Evolutionary conservation across 768 basidiomycete species (phyloP).

Genomic region (Leccinum subgranulosum): DNA sequence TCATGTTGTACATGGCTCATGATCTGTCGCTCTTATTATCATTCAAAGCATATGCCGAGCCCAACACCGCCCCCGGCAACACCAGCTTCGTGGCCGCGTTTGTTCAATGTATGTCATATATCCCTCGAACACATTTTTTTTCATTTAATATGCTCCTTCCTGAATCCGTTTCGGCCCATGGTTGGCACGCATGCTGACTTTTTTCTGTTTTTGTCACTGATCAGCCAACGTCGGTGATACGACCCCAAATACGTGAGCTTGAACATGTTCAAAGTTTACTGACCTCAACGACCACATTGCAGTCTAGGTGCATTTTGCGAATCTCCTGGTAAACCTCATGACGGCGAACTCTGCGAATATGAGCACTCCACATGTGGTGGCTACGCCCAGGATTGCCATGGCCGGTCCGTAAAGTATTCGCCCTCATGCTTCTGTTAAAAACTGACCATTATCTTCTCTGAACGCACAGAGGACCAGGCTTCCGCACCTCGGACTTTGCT

Average conservation of each 20-base stretch:
- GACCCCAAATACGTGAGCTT: slow-evolving; percentile 71
- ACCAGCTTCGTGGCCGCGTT: slow-evolving; percentile 73
- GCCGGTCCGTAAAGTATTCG: slow-evolving; percentile 43
- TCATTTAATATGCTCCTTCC: not conserved
- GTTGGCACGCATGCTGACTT: not conserved
- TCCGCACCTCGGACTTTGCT: slow-evolving; percentile 70
- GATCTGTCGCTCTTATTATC: not conserved
- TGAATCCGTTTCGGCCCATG: not conserved
- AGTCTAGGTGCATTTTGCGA: slow-evolving; percentile 74
- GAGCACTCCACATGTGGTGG: slow-evolving; percentile 76
- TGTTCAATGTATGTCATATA: slow-evolving; percentile 54
- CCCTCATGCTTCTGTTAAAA: not conserved
- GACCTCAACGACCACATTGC: not conserved
- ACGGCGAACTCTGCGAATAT: slow-evolving; percentile 67
- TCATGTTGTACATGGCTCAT: not conserved
- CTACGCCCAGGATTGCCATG: slow-evolving; percentile 63
- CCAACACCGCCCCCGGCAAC: slow-evolving; percentile 63
- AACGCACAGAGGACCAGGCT: slow-evolving; percentile 63
- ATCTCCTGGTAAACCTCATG: slow-evolving; percentile 63
- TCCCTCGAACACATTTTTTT: not conserved
- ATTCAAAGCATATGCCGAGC: slow-evolving; percentile 56
- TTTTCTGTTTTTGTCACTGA: not conserved
- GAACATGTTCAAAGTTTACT: not conserved
- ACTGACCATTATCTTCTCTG: not conserved
- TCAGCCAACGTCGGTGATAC: slow-evolving; percentile 80